These are phyloP conservation scores for Geosmithia flava DNA, from an alignment of 2,329 filamentous ascomycete genomes.

Conservation along the genomic window DNA sequence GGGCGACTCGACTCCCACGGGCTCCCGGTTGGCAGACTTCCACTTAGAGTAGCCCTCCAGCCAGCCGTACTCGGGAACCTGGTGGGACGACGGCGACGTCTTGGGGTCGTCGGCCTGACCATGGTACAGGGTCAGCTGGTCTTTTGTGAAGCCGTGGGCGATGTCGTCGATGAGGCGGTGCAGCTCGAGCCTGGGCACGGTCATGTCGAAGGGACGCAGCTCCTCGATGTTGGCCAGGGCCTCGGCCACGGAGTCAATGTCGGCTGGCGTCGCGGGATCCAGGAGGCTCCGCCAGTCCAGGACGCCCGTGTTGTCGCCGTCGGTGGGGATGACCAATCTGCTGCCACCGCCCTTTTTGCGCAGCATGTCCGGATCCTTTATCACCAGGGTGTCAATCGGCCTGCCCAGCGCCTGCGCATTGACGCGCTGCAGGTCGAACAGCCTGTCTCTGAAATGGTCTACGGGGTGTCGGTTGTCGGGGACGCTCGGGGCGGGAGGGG, in stretches of 20 bases:
- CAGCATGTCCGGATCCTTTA: slow-evolving; percentile 23
- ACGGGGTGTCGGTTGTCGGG: background rate
- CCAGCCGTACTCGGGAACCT: slow-evolving; percentile 1
- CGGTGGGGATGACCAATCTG: background rate
- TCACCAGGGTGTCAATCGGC: slow-evolving; percentile 31
- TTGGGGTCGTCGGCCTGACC: slow-evolving; percentile 1
- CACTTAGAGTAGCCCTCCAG: background rate
- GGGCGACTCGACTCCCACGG: background rate
- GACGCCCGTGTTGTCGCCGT: slow-evolving; percentile 1
- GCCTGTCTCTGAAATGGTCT: slow-evolving; percentile 8
- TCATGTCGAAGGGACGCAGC: slow-evolving; percentile 26
- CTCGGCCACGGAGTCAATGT: slow-evolving; percentile 14
- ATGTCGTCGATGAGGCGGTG: slow-evolving; percentile 24
- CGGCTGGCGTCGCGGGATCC: slow-evolving; percentile 4
- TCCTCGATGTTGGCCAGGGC: slow-evolving; percentile 33
- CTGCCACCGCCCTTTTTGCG: background rate
- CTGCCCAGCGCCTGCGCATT: slow-evolving; percentile 19
- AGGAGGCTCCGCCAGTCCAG: slow-evolving; percentile 18
- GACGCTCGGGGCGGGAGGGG: background rate
- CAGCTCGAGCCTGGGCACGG: slow-evolving; percentile 27
- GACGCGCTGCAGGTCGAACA: slow-evolving; percentile 16
- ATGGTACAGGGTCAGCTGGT: slow-evolving; percentile 33
- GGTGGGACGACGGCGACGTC: slow-evolving; percentile 1
- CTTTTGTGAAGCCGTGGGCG: slow-evolving; percentile 29
- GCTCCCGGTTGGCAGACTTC: background rate